Percentiles rank a stretch among this genome's conserved stretches.
These are phyloP conservation scores for Collybiopsis confluens DNA, from an alignment of 768 basidiomycete species.

Conservation along the genomic window DNA sequence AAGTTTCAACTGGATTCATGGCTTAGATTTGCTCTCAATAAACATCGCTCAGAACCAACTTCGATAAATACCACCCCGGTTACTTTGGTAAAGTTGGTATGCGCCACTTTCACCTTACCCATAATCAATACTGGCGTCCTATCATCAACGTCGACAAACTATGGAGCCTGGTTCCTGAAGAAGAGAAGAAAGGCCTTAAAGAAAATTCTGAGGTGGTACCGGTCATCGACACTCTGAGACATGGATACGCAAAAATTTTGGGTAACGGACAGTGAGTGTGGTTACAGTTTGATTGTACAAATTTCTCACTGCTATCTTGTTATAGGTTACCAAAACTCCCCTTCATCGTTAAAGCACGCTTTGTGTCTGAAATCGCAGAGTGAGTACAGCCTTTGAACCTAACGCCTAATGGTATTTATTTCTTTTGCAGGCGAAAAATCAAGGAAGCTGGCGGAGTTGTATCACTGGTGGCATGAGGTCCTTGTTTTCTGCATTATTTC, in stretches of 20 bases:
- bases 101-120: constrained; percentile 95
- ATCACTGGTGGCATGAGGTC: constrained; percentile 75
- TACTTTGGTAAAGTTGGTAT: constrained; percentile 99
- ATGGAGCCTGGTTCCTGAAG: constrained; percentile 84
- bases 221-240: constrained; percentile 82
- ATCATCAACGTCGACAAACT: constrained; percentile 99
- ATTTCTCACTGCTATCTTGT: background rate
- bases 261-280: constrained; percentile 83
- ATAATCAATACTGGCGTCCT: constrained; percentile 88
- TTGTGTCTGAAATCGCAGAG: constrained; percentile 87
- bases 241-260: constrained; percentile 90
- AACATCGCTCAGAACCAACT: constrained; percentile 69
- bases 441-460: constrained; percentile 95
- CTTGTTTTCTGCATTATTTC: constrained; percentile 4
- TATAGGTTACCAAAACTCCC: constrained; percentile 54
- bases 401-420: constrained; percentile 1
- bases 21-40: background rate
- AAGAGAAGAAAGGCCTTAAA: constrained; percentile 75
- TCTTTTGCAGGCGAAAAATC: constrained; percentile 57
- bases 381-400: constrained; percentile 23
- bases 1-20: constrained; percentile 28
- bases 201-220: constrained; percentile 82
- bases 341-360: constrained; percentile 98
- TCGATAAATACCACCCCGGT: constrained; percentile 99
- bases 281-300: constrained; percentile 2